Evolutionary conservation across 2,329 filamentous ascomycete species (phyloP).

Genomic region (Camillea tinctor): DNA sequence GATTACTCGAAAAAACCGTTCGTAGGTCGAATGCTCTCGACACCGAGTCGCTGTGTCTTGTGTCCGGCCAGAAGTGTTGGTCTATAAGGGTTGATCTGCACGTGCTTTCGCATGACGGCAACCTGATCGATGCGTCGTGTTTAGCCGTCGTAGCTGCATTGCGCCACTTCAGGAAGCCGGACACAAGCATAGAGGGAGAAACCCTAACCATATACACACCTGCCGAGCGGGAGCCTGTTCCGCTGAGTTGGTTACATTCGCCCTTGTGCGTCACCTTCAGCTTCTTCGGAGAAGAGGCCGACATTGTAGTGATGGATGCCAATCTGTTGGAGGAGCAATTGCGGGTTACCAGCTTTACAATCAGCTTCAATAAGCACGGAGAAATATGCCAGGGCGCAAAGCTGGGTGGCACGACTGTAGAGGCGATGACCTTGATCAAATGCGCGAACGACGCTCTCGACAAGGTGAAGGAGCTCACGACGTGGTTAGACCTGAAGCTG

Average conservation of each 20-base stretch:
- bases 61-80: constrained; percentile 90
- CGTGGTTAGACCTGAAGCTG: constrained; percentile 69
- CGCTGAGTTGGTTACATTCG: constrained; percentile 86
- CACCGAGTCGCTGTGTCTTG: constrained; percentile 91
- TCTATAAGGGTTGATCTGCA: constrained; percentile 88
- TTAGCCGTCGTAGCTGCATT: constrained; percentile 84
- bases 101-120: constrained; percentile 86
- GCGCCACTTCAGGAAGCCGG: constrained; percentile 87
- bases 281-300: constrained; percentile 73
- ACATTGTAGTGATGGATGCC: constrained; percentile 70
- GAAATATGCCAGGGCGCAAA: constrained; percentile 93
- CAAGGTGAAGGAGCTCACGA: constrained; percentile 79
- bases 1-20: constrained; percentile 89
- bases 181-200: constrained; percentile 83
- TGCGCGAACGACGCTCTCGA: constrained; percentile 72
- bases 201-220: constrained; percentile 79
- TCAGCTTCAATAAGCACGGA: constrained; percentile 85
- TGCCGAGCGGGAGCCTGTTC: constrained; percentile 85
- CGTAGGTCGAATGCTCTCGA: constrained; percentile 90
- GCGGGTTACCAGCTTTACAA: constrained; percentile 68
- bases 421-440: constrained; percentile 74
- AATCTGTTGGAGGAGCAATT: constrained; percentile 75
- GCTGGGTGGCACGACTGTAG: constrained; percentile 77
- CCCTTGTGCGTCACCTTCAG: constrained; percentile 90
- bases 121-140: constrained; percentile 81